Conservation (phyloP, 768 basidiomycete species). For the Agaricus blazei region DNA sequence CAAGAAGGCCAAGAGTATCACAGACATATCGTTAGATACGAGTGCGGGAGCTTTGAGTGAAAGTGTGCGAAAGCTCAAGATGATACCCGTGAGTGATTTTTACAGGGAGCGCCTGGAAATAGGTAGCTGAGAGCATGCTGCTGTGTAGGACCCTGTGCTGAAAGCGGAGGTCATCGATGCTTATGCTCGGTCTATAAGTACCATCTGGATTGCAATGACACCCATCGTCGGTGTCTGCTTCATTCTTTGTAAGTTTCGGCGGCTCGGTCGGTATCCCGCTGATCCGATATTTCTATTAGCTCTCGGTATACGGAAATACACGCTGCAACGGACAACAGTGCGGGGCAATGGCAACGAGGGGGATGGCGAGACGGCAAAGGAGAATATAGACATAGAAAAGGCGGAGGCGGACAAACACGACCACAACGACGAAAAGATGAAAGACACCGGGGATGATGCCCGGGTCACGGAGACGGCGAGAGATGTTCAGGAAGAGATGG, state of each 20-base stretch:
- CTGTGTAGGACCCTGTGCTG: slow-evolving; percentile 39
- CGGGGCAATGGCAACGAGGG: slow-evolving; percentile 28
- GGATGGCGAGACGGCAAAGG: slow-evolving; percentile 9
- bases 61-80: slow-evolving; percentile 37
- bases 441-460: neutral
- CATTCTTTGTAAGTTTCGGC: slow-evolving; percentile 36
- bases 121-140: neutral
- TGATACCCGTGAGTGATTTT: slow-evolving; percentile 34
- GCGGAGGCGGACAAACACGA: neutral
- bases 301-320: slow-evolving; percentile 55
- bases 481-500: neutral
- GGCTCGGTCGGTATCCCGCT: neutral
- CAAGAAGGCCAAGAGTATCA: slow-evolving; percentile 31
- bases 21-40: slow-evolving; percentile 29
- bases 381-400: slow-evolving; percentile 17
- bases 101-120: neutral
- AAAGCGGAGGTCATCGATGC: slow-evolving; percentile 53
- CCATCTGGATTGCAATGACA: slow-evolving; percentile 62
- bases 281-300: slow-evolving; percentile 24
- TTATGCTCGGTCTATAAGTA: slow-evolving; percentile 55
- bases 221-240: slow-evolving; percentile 51
- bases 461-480: neutral
- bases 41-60: slow-evolving; percentile 38
- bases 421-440: neutral
- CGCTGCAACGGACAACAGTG: slow-evolving; percentile 47